Evolutionary conservation across 176 grass and related monocot genomes (phyloP), one percentile per base, ranked within the genome.

Genomic region (Aegilops bicornis): DNA sequence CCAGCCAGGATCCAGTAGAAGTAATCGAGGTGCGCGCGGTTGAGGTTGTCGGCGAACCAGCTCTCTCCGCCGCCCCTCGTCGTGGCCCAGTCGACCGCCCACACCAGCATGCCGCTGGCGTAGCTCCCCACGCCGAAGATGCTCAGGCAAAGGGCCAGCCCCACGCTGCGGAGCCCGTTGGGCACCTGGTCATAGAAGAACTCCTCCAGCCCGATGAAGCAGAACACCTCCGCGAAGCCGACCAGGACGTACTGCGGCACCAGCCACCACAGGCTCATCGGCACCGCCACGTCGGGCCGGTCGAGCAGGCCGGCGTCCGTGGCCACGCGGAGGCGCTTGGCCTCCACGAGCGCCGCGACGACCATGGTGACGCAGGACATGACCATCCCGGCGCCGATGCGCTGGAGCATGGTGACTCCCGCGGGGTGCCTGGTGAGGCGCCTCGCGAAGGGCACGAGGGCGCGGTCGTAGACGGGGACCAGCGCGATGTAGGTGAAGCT

Each of bases 261-360:
- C 89, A 98, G 36, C 95, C 93, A 95, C 95, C 91, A 95, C 11
- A 98, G 67, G 58, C 87, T 93, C 93, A 95, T 95, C 15, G 93
- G 95, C 69, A 93, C 61, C 17, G 72, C 24, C 25, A 69, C 64
- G n/a, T 79, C 69, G 8, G 92, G 90, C 17, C 15, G 48, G 82
- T 94, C 89, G 1, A 82, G 8, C 66, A 93, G 40, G 48, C 90
- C 87, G 8, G 67, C 92, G 14, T 93, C 91, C 32, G 5, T 22
- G 2, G 92, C 92, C 11, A 37, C 62, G 4, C 73, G 15, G 80
- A 98, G 91, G 50, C 92, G 79, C 73, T 36, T 90, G 47, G 42
- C 85, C 25, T 98, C 95, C 22, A 93, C 91, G 77, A 95, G 64
- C 23, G 87, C 95, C 9, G 92, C 85, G 67, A 76, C 69, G 35